Conservation (phyloP, 768 basidiomycete genomes). For the Cubamyces sp. region DNA sequence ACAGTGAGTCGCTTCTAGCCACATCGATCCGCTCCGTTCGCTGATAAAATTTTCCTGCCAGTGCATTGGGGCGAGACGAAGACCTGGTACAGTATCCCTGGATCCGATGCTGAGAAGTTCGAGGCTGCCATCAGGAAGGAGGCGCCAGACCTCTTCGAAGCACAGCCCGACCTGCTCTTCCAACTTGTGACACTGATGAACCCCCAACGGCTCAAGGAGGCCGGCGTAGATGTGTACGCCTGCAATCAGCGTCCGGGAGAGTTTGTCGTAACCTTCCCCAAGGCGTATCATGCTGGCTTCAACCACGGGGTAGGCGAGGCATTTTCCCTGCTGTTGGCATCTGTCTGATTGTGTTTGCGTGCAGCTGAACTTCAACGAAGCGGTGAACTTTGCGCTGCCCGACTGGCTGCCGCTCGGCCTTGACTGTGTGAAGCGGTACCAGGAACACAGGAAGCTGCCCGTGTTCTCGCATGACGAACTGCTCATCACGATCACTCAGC, state of each 20-base stretch:
- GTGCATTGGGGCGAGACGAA: constrained; percentile 99
- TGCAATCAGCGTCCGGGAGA: constrained; percentile 98
- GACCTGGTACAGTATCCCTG: constrained; percentile 99
- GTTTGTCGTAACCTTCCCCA: constrained; percentile 97
- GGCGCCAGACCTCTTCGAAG: constrained; percentile 97
- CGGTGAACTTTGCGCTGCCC: constrained; percentile 96
- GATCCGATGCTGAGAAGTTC: constrained; percentile 93
- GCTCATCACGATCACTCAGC: constrained; percentile 95
- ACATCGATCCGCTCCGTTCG: constrained; percentile 8
- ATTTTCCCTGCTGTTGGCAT: background rate
- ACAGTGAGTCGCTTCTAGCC: constrained; percentile 56
- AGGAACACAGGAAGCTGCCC: constrained; percentile 88
- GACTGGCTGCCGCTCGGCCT: constrained; percentile 91
- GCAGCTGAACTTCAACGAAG: constrained; percentile 98
- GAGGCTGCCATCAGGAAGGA: constrained; percentile 94
- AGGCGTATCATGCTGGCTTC: constrained; percentile 97
- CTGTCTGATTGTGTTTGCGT: constrained; percentile 15
- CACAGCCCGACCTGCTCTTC: constrained; percentile 95
- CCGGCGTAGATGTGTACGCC: constrained; percentile 89
- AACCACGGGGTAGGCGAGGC: constrained; percentile 86
- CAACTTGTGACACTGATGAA: constrained; percentile 98
- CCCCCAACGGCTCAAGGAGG: constrained; percentile 81
- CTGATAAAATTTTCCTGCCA: constrained; percentile 35
- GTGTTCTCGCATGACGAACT: constrained; percentile 99
- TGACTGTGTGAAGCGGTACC: constrained; percentile 88